Base-by-base conservation (phyloP, 202 grass and related monocot species). In the Cymbopogon flexuosus region DNA sequence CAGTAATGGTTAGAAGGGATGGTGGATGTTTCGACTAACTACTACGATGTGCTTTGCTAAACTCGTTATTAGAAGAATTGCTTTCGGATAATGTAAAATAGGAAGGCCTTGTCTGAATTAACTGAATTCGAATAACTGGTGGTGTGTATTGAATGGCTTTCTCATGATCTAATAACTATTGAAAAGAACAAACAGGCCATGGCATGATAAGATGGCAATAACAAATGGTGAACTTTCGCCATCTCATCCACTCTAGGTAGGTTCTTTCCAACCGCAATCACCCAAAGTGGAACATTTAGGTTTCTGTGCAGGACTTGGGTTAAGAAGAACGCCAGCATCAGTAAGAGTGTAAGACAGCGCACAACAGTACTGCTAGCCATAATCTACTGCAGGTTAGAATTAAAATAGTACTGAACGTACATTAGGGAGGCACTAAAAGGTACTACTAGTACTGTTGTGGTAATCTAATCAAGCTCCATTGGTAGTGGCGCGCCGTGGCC, bases 231-330 rank as follows among this genome's bases (percentile, higher is more conserved):
- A 51, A 61, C 12, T 82, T 82, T 18, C 46, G 60, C 58, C 65
- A 73, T 34, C 19, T 82, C 82, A 61, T 66, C 35, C 6, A 34
- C 31, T 35, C 35, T 70, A 75, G 16, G 18, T 54, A 19, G 52
- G 52, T 70, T 76, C 0, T 54, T 65, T 62, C 65, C 75, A 83
- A 68, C 33, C 6, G 61, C 40, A 43, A 68, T 74, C 67, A 83
- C 60, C 71, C 24, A 58, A 66, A n/a, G 11, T 27, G 62, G 84
- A 87, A 87, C 68, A 72, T 84, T 78, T 87, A 34, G 84, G 68
- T 68, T 33, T 39, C 66, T 72, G 77, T 87, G 84, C 65, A 72
- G 8, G 57, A 21, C 16, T 76, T 72, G 6, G 65, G 57, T 67
- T 73, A 79, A 80, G 11, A 66, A 39, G 70, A 81, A 66, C 21